Base-by-base conservation (phyloP, 805 yeast species). In the Candida golubevii region DNA sequence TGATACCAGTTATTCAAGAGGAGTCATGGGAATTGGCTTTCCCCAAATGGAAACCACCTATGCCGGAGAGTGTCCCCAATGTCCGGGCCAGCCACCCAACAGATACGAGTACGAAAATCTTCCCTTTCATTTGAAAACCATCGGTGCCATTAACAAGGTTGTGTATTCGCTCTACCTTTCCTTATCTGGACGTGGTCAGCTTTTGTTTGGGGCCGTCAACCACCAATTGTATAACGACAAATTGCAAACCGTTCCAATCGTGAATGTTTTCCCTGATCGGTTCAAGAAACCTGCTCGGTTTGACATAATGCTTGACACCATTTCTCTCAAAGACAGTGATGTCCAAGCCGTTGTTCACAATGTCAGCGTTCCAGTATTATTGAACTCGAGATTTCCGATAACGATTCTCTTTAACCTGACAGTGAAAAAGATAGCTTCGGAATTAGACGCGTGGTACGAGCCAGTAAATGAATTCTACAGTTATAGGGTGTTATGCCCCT, bases 121-220 rank as follows among this genome's bases (percentile, higher is more conserved):
- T 44, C 96, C 96, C 0, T 50, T 71, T 44, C 74, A 74, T 47
- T 61, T 88, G 68, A 80, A 73, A 40, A 58, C 66, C 30, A 75
- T 76, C 43, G 89, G 89, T 0, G 55, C 76, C 32, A 84, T 80
- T 46, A 54, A 72, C 35, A 71, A 74, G 38, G 69, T 71, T 35
- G 77, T 77, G 0, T 86, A 83, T 58, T 83, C 91, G 0, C 65
- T 86, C 43, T 83, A 68, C 54, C 68, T 86, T 59, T 51, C 58
- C 18, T 7, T n/a, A 10, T 53, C 65, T 10, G 43, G 36, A 5
- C 28, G 59, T 2, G 75, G 75, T 11, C 54, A 60, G 26, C 49
- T 70, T 26, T 58, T 70, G 44, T 70, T 70, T 57, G 75, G 75
- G 5, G 75, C 72, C 11, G 64, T 69, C 9, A 74, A 70, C 51